Base-by-base conservation (phyloP, 495 filamentous ascomycete genomes). In the Friedmanniomyces endolithicus region DNA sequence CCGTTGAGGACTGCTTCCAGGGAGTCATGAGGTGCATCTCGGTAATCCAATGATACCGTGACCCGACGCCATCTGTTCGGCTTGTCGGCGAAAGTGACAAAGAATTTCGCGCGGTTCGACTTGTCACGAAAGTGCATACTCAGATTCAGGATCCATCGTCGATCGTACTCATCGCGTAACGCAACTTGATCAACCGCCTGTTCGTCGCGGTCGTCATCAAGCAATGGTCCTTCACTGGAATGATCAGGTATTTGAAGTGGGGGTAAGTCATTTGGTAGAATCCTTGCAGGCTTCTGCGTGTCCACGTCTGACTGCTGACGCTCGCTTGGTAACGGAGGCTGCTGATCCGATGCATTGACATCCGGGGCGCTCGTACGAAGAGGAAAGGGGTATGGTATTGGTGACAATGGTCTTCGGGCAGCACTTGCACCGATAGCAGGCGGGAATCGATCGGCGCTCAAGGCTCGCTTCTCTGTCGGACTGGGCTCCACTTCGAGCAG, bases 111-210 rank as follows among this genome's bases (percentile, higher is more conserved):
- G 37, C 94, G 81, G 51, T 86, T 88, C 11, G 92, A 95, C 58
- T 85, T 84, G 69, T 98, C 92, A 48, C 90, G 84, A 66, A 96
- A 97, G 71, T 95, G 88, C 92, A 98, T 97, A 70, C 89, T 95
- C 53, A 98, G 75, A 63, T 98, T 98, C 57, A 98, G 74, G 54
- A 97, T 96, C 92, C 92, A 98, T 67, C 80, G 82, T 54, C 76
- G 75, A 60, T 96, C 89, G 58, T 95, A 74, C 70, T 97, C 92
- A 57, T 84, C 79, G 53, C 80, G 82, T 53, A 95, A 73, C 57
- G 56, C 25, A 14, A 43, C 37, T 12, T 67, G 61, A 45, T 69
- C 64, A 11, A 61, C 39, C n/a, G 50, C 58, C 23, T 53, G 43
- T 11, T 59, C 52, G 14, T 56, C 24, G 43, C 40, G 43, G 17